Base-by-base conservation (phyloP, 2,329 filamentous ascomycete species). In the Tolypocladium paradoxum region DNA sequence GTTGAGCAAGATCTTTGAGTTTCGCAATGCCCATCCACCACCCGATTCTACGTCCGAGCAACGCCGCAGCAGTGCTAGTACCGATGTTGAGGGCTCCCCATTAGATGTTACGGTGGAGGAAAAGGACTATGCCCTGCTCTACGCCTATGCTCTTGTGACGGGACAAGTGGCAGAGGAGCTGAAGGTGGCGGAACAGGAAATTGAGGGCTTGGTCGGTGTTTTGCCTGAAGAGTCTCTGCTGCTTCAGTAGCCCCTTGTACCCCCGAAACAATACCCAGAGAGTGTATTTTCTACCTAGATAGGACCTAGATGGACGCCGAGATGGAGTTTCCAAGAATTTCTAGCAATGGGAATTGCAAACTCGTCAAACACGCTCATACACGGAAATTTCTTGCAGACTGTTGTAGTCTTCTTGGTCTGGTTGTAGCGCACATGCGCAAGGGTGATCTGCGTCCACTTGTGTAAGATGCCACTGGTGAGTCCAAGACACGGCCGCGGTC, bases 91-190 rank as follows among this genome's bases (percentile, higher is more conserved):
- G 18, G 27, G 33, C 14, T 6, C 45, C 8, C 24, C 29, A 27
- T 18, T 16, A 4, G 34, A 20, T 14, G 35, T 49, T 1, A 60
- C 66, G 9, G 76, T 82, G 3, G 82, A 79, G 55, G 85, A 89
- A 64, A 78, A 81, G 56, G 91, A 96, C 64, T 96, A 90, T 66
- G 89, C 90, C 57, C 72, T 96, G 59, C 71, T 96, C n/a, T 96
- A 96, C 70, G 89, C 90, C n/a, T 96, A 95, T 70, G 86, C 79
- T 11, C 69, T 84, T 35, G 78, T 84, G 43, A 84, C 81, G 1
- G 78, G 79, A 34, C 80, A 83, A 64, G 74, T 84, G 14, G 78
- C 78, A 4, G 78, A 82, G 53, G 81, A 83, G 65, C 70, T 84
- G n/a, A 72, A 74, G 61, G 69, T 73, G 14, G 75, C 82, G 24